Percentiles rank a stretch among this genome's conserved stretches.
Evolutionary conservation across 805 yeast genomes (phyloP).

Genomic region (Candida cerambycidarum): DNA sequence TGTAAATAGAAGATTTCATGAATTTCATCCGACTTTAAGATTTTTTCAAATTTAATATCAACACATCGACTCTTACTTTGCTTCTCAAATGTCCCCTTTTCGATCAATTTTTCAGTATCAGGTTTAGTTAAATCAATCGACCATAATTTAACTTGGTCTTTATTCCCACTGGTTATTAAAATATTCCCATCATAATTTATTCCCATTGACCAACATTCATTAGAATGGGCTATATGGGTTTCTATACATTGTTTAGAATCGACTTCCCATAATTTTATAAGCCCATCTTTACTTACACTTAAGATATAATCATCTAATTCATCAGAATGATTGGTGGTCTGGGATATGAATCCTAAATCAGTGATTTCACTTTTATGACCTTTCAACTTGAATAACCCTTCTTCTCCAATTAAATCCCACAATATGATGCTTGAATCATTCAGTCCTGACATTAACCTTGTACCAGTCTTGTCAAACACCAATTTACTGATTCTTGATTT

Average conservation of each 20-base stretch:
- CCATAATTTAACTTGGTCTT: conserved; percentile 86
- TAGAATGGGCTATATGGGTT: conserved; percentile 89
- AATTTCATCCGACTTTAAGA: conserved; percentile 25
- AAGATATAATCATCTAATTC: conserved; percentile 72
- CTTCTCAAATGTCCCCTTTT: conserved; percentile 68
- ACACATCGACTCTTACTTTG: conserved; percentile 73
- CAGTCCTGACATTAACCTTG: conserved; percentile 83
- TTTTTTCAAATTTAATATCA: conserved; percentile 49
- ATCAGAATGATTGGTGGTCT: conserved; percentile 27
- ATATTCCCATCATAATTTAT: conserved; percentile 41
- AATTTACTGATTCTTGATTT: conserved; percentile 71
- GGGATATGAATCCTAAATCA: conserved; percentile 55
- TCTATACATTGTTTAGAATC: conserved; percentile 87
- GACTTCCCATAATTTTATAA: conserved; percentile 91
- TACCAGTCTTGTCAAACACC: conserved; percentile 76
- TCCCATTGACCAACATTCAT: conserved; percentile 89
- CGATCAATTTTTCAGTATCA: conserved; percentile 50
- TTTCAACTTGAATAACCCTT: conserved; percentile 79
- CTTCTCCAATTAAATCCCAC: conserved; percentile 95
- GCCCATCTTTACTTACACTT: conserved; percentile 84
- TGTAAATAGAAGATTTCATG: conserved; percentile 64
- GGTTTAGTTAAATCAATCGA: conserved; percentile 52
- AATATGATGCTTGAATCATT: conserved; percentile 79
- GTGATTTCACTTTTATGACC: conserved; percentile 91
- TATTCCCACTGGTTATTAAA: conserved; percentile 72